These are phyloP conservation scores for Hericium alpestre DNA, from an alignment of 768 basidiomycete species.

Conservation along the genomic window DNA sequence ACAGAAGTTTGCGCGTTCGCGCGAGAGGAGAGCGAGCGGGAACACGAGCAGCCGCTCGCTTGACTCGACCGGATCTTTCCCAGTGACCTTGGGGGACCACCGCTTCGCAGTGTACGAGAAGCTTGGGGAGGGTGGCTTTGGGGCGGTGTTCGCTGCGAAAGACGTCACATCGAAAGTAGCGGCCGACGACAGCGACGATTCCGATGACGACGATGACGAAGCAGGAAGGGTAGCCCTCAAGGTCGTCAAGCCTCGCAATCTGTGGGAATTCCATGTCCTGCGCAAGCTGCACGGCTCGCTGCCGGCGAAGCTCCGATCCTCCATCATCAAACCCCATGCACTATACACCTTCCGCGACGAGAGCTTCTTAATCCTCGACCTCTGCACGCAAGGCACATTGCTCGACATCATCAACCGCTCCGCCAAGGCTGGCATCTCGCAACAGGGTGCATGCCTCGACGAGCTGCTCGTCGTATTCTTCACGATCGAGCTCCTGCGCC, in stretches of 20 bases:
- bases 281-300: constrained; percentile 65
- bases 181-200: constrained; percentile 29
- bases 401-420: constrained; percentile 89
- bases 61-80: constrained; percentile 30
- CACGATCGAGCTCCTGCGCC: constrained; percentile 75
- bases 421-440: constrained; percentile 58
- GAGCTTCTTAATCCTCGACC: constrained; percentile 79
- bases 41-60: constrained; percentile 23
- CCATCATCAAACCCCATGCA: constrained; percentile 66
- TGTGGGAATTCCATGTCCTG: constrained; percentile 91
- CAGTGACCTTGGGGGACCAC: constrained; percentile 52
- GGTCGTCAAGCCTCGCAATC: constrained; percentile 75
- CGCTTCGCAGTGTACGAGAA: constrained; percentile 71
- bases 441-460: constrained; percentile 75
- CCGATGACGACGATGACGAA: constrained; percentile 26
- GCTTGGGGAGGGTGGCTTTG: constrained; percentile 94
- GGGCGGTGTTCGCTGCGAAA: constrained; percentile 83
- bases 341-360: constrained; percentile 84
- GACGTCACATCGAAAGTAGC: constrained; percentile 34
- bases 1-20: constrained; percentile 57
- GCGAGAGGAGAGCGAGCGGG: constrained; percentile 22
- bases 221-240: constrained; percentile 77
- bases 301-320: constrained; percentile 44
- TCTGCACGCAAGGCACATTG: constrained; percentile 85
- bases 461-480: constrained; percentile 95